Evolutionary conservation across 2,329 filamentous ascomycete species (phyloP).

Genomic region (Cladorrhinum sp.): DNA sequence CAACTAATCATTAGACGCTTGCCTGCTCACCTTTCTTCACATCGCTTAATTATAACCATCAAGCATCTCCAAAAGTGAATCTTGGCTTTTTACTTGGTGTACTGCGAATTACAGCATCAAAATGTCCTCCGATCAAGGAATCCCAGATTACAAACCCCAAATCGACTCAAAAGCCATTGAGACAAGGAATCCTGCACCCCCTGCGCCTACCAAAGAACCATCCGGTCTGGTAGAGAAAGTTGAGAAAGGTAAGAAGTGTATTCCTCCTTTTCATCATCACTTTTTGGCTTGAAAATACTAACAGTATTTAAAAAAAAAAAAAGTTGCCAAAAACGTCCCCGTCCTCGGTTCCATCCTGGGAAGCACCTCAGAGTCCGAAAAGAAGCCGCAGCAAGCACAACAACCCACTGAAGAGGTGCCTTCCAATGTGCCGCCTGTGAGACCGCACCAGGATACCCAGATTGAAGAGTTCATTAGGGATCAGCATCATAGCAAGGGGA

Average conservation of each 20-base stretch:
- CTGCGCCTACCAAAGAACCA: neutral
- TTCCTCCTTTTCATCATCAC: neutral
- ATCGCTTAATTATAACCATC: too few relatives aligned
- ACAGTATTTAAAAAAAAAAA: neutral
- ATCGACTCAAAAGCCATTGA: constrained; percentile 4
- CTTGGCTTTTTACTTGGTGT: too few relatives aligned
- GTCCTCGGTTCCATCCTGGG: constrained; percentile 35
- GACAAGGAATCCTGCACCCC: neutral
- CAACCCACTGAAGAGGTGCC: too few relatives aligned
- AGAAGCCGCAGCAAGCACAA: constrained; percentile 5
- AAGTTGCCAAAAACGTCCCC: constrained; percentile 19
- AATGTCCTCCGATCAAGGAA: neutral
- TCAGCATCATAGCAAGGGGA: constrained; percentile 46
- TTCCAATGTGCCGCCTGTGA: constrained; percentile 38
- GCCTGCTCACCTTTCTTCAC: too few relatives aligned
- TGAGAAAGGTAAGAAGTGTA: constrained; percentile 15
- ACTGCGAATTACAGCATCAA: too few relatives aligned
- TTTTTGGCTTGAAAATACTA: neutral
- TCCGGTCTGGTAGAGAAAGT: constrained; percentile 10
- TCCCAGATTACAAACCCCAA: constrained; percentile 10
- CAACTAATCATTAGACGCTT: too few relatives aligned
- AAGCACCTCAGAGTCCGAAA: constrained; percentile 29
- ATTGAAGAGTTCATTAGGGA: constrained; percentile 54
- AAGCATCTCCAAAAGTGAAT: too few relatives aligned
- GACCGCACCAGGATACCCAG: constrained; percentile 45